Evolutionary conservation across 2,329 filamentous ascomycete genomes (phyloP), one percentile per base, ranked within the genome.

Genomic region (Endocalyx cinctus): DNA sequence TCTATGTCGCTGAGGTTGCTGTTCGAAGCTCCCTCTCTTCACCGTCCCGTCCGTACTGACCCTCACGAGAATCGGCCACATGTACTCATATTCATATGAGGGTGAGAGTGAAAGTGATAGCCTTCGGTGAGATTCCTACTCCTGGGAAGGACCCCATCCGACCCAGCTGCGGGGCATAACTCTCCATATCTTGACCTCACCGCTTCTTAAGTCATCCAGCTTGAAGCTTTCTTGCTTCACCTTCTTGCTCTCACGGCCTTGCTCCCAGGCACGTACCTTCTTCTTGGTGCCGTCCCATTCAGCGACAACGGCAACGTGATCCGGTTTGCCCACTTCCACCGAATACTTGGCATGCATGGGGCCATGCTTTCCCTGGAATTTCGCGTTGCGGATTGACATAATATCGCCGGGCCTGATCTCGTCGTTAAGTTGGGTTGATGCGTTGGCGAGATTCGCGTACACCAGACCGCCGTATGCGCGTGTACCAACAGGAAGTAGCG

Each of bases 241-340:
- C 69, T 96, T 97, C 61, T 84, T 90, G 58, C 80, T 89, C 67
- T 97, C 90, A 11, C 90, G 71, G 0, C 90, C 90, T 58, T 98
- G 92, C 60, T 97, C 92, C 86, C 87, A 97, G 2, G 83, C 89
- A 17, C 89, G 70, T 17, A 98, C 83, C 72, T 97, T 96, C 74
- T 95, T 95, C 76, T 96, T 95, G 25, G 87, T 94, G 4, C 92
- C 92, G 59, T 98, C 92, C 92, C 92, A 98, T 59, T 98, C 92
- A 8, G 87, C 77, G 4, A 98, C 90, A 3, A 98, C 68, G 3
- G 77, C 92, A 0, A 97, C 90, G 52, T 98, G 92, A 43, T 90
- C 87, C 4, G 77, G 78, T 57, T 87, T 92, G 45, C 88, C 89
- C 1, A 96, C 86, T 48, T 98, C 92, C 33, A 79, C 69, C 30